These are phyloP conservation scores for Carex kokanica DNA, from an alignment of 176 grass and related monocot genomes.

Conservation along the genomic window DNA sequence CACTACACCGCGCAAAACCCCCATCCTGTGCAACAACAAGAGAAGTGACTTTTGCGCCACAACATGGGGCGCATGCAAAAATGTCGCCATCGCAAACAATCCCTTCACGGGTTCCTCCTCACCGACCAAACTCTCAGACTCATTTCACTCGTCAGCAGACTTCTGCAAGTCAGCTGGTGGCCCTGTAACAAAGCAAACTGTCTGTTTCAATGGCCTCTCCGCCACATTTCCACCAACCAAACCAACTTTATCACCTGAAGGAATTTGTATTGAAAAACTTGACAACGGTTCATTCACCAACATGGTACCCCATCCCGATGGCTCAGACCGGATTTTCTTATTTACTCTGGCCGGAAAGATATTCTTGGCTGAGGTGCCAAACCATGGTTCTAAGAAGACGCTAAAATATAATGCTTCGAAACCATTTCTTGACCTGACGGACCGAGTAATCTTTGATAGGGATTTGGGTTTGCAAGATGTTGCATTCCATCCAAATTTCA, in stretches of 20 bases:
- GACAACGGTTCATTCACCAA: slow-evolving; percentile 67
- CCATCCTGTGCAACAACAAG: slow-evolving; percentile 51
- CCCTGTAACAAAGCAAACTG: background rate
- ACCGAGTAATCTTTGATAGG: slow-evolving; percentile 56
- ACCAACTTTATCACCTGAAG: slow-evolving; percentile 35
- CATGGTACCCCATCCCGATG: slow-evolving; percentile 84
- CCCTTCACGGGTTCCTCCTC: slow-evolving; percentile 42
- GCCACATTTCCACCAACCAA: slow-evolving; percentile 44
- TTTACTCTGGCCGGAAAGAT: slow-evolving; percentile 57
- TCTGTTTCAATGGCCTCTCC: slow-evolving; percentile 52
- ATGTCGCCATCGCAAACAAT: slow-evolving; percentile 42
- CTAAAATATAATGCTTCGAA: slow-evolving; percentile 34
- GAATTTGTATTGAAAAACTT: slow-evolving; percentile 78
- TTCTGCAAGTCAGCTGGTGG: slow-evolving; percentile 58
- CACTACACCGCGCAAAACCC: slow-evolving; percentile 39
- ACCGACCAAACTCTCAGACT: slow-evolving; percentile 50
- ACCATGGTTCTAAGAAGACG: slow-evolving; percentile 35
- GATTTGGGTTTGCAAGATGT: slow-evolving; percentile 62
- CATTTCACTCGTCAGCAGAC: slow-evolving; percentile 47
- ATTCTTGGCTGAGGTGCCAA: slow-evolving; percentile 64
- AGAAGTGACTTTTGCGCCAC: slow-evolving; percentile 42
- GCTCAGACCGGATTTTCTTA: slow-evolving; percentile 62
- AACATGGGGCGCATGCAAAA: slow-evolving; percentile 73
- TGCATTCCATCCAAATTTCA: slow-evolving; percentile 76
- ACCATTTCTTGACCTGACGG: slow-evolving; percentile 80